Evolutionary conservation across 2,329 filamentous ascomycete genomes (phyloP), one percentile per base, ranked within the genome.

Genomic region (Drechmeria coniospora): DNA sequence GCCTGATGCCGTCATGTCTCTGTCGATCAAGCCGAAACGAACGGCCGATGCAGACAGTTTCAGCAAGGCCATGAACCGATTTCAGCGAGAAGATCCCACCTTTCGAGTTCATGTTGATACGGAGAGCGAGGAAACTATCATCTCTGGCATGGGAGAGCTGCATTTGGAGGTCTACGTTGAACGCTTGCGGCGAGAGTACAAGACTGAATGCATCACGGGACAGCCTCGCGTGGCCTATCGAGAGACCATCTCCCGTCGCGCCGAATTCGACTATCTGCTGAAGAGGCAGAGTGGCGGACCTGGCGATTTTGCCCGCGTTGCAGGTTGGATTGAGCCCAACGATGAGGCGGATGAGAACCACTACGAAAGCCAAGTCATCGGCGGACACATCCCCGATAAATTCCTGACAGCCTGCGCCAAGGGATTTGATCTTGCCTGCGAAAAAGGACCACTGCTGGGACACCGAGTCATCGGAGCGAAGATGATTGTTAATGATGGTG

Each of bases 121-220:
- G 11, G 90, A 98, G 59, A 87, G 79, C 38, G 79, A 92, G 49
- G 83, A 98, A 62, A 95, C 87, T 26, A 92, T 98, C 47, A 95
- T 98, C 47, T 92, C 81, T 23, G 90, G 90, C 34, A 98, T 98
- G 90, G 90, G 90, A 41, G 90, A 98, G 55, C 57, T 98, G 41
- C 90, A 98, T 55, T 66, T 98, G 16, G 86, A 93, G 47, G 92
- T 98, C 46, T 98, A 98, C 54, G 75, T 98, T 27, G 90, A 98
- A 61, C 84, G 90, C 42, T 86, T 98, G 62, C 79, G 80, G 43
- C 79, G 90, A 48, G 90, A 98, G 58, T 98, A 98, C 68, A 83
- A 80, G 50, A 86, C 93, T 29, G 90, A 94, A 38, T 93, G 87
- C 53, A 69, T 80, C 45, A 94, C 86, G n/a, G 90, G 90, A 32